These are phyloP conservation scores for Podospora comata DNA, from an alignment of 495 filamentous ascomycete genomes.

Conservation along the genomic window DNA sequence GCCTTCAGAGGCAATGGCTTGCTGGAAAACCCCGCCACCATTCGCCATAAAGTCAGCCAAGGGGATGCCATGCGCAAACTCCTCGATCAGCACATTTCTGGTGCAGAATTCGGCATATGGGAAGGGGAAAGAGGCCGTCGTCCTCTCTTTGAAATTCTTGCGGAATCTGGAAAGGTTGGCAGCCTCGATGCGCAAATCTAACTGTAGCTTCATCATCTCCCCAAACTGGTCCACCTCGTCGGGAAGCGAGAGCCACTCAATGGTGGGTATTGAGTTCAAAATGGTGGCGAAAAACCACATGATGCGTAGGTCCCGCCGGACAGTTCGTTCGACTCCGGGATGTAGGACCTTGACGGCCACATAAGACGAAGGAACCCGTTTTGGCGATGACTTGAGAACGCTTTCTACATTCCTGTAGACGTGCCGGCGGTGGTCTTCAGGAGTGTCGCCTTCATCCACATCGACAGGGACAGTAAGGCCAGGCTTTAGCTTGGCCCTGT, in stretches of 20 bases:
- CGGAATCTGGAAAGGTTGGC: slow-evolving; percentile 88
- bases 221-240: slow-evolving; percentile 93
- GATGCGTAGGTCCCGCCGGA: slow-evolving; percentile 84
- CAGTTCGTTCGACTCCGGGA: slow-evolving; percentile 82
- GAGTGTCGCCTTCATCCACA: slow-evolving; percentile 49
- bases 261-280: slow-evolving; percentile 85
- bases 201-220: slow-evolving; percentile 96
- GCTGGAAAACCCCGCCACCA: slow-evolving; percentile 88
- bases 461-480: slow-evolving; percentile 65
- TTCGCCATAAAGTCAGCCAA: slow-evolving; percentile 83
- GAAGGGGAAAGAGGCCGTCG: slow-evolving; percentile 93
- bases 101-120: slow-evolving; percentile 90
- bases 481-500: slow-evolving; percentile 88
- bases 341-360: slow-evolving; percentile 97
- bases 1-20: slow-evolving; percentile 92
- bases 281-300: slow-evolving; percentile 88
- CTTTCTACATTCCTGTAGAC: slow-evolving; percentile 79
- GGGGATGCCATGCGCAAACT: slow-evolving; percentile 93
- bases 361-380: slow-evolving; percentile 83
- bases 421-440: slow-evolving; percentile 58
- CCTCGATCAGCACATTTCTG: slow-evolving; percentile 87
- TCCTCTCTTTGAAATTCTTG: slow-evolving; percentile 81
- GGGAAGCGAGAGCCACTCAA: slow-evolving; percentile 96
- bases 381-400: slow-evolving; percentile 79
- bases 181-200: slow-evolving; percentile 93